Evolutionary conservation across 2,329 filamentous ascomycete species (phyloP).

Genomic region (Thielaviopsis populi): DNA sequence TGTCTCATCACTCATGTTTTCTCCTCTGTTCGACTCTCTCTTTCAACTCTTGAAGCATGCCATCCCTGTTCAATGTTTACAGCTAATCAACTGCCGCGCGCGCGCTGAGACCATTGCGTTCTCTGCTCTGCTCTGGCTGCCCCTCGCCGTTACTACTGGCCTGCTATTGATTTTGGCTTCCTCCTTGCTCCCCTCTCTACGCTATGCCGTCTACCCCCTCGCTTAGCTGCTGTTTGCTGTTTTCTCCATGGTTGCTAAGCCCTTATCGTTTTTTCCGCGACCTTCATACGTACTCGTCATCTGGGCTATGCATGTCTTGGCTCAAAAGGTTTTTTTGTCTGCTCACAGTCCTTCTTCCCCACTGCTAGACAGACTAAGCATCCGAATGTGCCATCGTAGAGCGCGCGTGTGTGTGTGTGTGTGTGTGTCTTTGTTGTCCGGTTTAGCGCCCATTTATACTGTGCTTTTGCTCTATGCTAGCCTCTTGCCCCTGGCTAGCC

Average conservation of each 20-base stretch:
- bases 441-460: too few species aligned
- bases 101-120: background rate
- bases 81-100: background rate
- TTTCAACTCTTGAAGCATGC: too few species aligned
- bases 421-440: background rate
- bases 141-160: background rate
- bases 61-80: background rate
- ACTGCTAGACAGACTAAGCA: background rate
- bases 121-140: background rate
- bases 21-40: too few species aligned
- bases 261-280: background rate
- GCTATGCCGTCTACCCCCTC: background rate
- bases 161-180: background rate
- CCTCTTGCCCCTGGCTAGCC: too few species aligned
- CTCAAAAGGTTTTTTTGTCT: background rate
- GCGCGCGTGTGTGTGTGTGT: too few species aligned
- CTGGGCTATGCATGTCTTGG: conserved; percentile 1
- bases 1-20: background rate
- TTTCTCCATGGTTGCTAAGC: background rate
- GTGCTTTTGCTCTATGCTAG: too few species aligned
- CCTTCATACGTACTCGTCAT: background rate
- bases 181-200: background rate
- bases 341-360: background rate
- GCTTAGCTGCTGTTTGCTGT: background rate
- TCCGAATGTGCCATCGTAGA: background rate